A percentile compares a stretch with the other conserved stretches of the same genome.
phyloP scores from a whole-genome alignment of 106 monocot species.

The Vanilla planifolia region DNA sequence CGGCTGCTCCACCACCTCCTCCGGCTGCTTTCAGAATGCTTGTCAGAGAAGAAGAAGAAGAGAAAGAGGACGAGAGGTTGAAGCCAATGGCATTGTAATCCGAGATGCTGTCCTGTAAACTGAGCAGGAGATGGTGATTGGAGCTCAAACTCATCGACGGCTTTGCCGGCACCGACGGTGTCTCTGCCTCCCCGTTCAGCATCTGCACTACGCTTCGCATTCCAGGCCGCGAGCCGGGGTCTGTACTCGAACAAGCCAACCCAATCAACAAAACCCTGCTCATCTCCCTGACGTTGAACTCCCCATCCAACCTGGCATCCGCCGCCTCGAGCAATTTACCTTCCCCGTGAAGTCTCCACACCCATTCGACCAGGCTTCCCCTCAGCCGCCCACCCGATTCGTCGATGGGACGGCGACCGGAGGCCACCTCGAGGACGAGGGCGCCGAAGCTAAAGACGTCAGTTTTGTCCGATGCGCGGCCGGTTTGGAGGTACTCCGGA shows the following conservation, averaged over 20 bases:
- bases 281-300: constrained; percentile 71
- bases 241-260: constrained; percentile 78
- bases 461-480: constrained; percentile 83
- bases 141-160: constrained; percentile 64
- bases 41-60: constrained; percentile 38
- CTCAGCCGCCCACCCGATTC: constrained; percentile 3
- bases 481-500: constrained; percentile 93
- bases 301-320: constrained; percentile 48
- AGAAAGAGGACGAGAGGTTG: constrained; percentile 16
- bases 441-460: constrained; percentile 98
- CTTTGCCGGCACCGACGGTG: constrained; percentile 71
- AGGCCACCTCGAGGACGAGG: constrained; percentile 67
- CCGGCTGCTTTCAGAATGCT: constrained; percentile 23
- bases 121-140: constrained; percentile 63
- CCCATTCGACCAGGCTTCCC: constrained; percentile 83
- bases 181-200: constrained; percentile 66
- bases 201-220: constrained; percentile 88
- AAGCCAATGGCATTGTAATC: constrained; percentile 65
- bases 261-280: constrained; percentile 54
- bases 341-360: constrained; percentile 72
- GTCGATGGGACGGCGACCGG: constrained; percentile 72
- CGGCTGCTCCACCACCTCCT: background rate
- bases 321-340: constrained; percentile 49
- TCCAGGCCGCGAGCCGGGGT: constrained; percentile 54
- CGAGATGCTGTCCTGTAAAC: constrained; percentile 80